Base-by-base conservation (phyloP, 2,329 filamentous ascomycete species). In the Colletotrichum cereale region DNA sequence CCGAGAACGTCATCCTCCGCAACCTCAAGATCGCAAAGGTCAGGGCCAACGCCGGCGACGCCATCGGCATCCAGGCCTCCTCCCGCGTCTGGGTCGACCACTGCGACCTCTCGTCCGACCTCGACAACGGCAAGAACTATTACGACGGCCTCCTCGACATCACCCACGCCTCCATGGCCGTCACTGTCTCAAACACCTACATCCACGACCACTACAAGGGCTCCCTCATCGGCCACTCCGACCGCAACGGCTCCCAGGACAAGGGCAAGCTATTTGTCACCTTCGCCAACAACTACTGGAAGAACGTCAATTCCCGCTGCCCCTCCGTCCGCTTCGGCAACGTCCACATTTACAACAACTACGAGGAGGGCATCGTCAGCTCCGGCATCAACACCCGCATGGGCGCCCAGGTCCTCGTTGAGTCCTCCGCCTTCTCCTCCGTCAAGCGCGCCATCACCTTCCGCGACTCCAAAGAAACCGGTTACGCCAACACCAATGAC, bases 71-170 rank as follows among this genome's bases (percentile, higher is more conserved):
- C 71, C 86, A 91, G 79, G 78, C 77, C 16, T 85, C 86, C 61
- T 87, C 79, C 68, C 90, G 91, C 74, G 84, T 90, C 76, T 93
- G 90, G 91, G 82, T 93, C 61, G 91, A 93, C 81, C 91, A 92
- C 82, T 85, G 86, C 78, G 90, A 93, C 74, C 84, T 93, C 29
- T 89, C 86, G 5, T 89, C 88, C 31, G 86, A 92, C 80, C 77
- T 78, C 42, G 82, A 86, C 75, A 83, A 88, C 77, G 89, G 86
- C 83, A 93, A 93, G 82, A 90, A 93, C 82, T 91, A 87, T 82
- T 92, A 91, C 77, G 91, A 93, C 67, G 91, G 91, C 40, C 86
- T 93, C 2, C 81, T 90, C 57, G 91, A 93, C 75, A 81, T 86
- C 62, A 91, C 87, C 61, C 90, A 92, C 80, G 91, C 84, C 57